Evolutionary conservation across 805 yeast genomes (phyloP).

Genomic region (Tetrapisispora phaffii): DNA sequence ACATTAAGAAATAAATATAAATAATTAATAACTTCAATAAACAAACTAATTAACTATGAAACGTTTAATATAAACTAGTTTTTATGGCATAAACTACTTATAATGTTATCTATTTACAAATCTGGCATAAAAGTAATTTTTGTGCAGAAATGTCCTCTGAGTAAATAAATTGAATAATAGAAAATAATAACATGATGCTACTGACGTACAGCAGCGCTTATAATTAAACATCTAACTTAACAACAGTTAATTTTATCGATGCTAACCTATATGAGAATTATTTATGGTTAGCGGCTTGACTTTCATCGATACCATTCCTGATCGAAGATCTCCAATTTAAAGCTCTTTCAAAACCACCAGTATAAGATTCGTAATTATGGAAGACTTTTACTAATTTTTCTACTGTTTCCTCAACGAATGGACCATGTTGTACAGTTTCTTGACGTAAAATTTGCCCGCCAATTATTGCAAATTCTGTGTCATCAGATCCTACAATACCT

Average conservation of each 20-base stretch:
- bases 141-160: too few species aligned
- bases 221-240: too few species aligned
- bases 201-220: not conserved
- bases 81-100: too few species aligned
- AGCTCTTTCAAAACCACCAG: constrained; percentile 63
- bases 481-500: constrained; percentile 40
- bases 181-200: not conserved
- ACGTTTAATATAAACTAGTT: too few species aligned
- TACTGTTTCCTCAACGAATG: constrained; percentile 69
- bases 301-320: constrained; percentile 30
- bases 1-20: too few species aligned
- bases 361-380: constrained; percentile 56
- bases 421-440: constrained; percentile 78
- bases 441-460: constrained; percentile 72
- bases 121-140: too few species aligned
- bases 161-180: too few species aligned
- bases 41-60: too few species aligned
- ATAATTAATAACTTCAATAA: too few species aligned
- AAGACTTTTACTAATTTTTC: constrained; percentile 63
- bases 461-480: constrained; percentile 57
- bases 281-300: constrained; percentile 13
- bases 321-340: constrained; percentile 44
- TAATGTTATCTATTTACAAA: too few species aligned
- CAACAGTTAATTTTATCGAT: not conserved
- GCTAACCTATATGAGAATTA: constrained; percentile 4